Base-by-base conservation (phyloP, 73 alveolate genomes). In the Paramecium primaurelia region DNA sequence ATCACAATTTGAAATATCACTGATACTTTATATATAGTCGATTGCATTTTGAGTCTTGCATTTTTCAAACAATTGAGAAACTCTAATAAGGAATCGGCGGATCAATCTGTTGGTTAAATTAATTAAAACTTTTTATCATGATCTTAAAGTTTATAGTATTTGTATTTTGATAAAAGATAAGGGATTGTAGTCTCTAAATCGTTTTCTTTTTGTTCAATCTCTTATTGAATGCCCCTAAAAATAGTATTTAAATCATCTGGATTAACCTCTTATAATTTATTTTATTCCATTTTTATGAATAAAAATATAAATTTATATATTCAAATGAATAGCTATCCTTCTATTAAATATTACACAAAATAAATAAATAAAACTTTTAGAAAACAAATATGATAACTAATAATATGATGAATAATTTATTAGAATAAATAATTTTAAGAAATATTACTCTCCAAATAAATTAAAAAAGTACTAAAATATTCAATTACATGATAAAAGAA, bases 191-290 rank as follows among this genome's bases (percentile, higher is more conserved):
- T 34, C 6, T 73, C 40, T 73, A 73, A 37, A 73, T 73, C 64
- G 18, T 73, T 34, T 6, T 73, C 64, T 44, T 73, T 73, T 8
- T 32, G n/a, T 12, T 73, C 87, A 5, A 73, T 12, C 11, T 30
- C n/a, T 3, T 12, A 16, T 73, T 37, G 12, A n/a, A 73, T 37
- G 34, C 37, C 87, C 22, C 36, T 73, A 37, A 73, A 73, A 34
- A 73, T 44, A 6, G 47, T 10, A 73, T 73, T 68, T 73, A 73
- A 34, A 73, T 73, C 87, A 34, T 73, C 87, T 9, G 87, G 87
- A 73, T 73, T 73, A 40, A 73, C 38, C 26, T 73, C 58, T 8
- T 28, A 71, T 11, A 25, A 34, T 71, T 59, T 59, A 64, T 64
- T 26, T 22, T 37, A 36, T 73, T 73, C 87, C 87, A 73, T 73